phyloP scores from a whole-genome alignment of 1,284 basidiomycete genomes.

The Sporisorium reilianum region DNA sequence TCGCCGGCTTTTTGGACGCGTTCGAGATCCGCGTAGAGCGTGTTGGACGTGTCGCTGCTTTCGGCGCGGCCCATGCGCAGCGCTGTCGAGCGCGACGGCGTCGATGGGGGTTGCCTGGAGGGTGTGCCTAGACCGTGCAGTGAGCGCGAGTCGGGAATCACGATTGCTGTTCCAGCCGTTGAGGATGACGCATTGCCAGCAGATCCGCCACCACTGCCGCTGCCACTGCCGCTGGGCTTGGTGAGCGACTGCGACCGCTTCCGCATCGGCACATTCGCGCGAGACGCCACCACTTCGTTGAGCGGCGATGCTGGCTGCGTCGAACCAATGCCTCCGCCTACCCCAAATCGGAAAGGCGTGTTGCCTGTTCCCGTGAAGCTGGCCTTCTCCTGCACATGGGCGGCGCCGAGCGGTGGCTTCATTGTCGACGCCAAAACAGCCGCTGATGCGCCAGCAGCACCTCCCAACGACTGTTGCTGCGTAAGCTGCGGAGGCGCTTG shows the following conservation, averaged over 20 bases:
- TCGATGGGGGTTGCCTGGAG: background rate
- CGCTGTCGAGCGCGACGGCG: background rate
- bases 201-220: slow-evolving; percentile 1
- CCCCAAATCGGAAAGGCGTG: slow-evolving; percentile 65
- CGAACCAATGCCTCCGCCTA: slow-evolving; percentile 40
- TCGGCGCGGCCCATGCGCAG: slow-evolving; percentile 26
- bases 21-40: background rate
- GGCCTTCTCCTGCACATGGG: slow-evolving; percentile 35
- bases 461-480: background rate
- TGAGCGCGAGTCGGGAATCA: slow-evolving; percentile 27
- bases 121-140: slow-evolving; percentile 16
- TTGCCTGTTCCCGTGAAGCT: slow-evolving; percentile 60
- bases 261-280: slow-evolving; percentile 17
- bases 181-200: background rate
- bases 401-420: slow-evolving; percentile 13
- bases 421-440: slow-evolving; percentile 6
- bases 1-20: slow-evolving; percentile 8
- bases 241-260: slow-evolving; percentile 44
- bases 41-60: slow-evolving; percentile 9
- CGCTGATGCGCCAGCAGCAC: background rate
- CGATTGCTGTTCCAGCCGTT: slow-evolving; percentile 7
- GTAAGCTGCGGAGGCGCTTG: slow-evolving; percentile 16
- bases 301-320: slow-evolving; percentile 18
- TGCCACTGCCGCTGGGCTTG: slow-evolving; percentile 12
- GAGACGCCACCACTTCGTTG: slow-evolving; percentile 2